Base-by-base conservation (phyloP, 2,329 filamentous ascomycete species). In the Thelonectria rubi region DNA sequence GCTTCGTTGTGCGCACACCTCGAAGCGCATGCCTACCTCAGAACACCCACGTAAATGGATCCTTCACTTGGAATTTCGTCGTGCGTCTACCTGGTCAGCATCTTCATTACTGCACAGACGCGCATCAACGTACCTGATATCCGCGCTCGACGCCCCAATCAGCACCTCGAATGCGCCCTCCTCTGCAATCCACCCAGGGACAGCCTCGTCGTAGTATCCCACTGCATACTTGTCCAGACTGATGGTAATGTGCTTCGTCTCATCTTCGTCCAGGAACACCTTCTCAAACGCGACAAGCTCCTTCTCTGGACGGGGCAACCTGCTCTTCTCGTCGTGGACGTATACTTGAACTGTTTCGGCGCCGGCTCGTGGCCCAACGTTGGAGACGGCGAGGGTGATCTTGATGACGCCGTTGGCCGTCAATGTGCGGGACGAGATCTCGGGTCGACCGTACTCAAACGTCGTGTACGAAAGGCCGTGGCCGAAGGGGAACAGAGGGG, bases 401-500 rank as follows among this genome's bases (percentile, higher is more conserved):
- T 81, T 80, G 58, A 84, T 76, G 1, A 71, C 76, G 50, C 68
- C 76, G 58, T 79, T 66, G 43, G 80, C 69, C 39, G 75, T 67
- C 57, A 85, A 72, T 2, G 78, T 73, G 54, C 75, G 74, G 2
- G 73, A 69, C 67, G 77, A 81, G 55, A 89, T 79, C 3, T 81
- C 81, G 0, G 87, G 82, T 1, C 81, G 78, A 14, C 86, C 86
- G 70, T 91, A 89, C 48, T 83, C 81, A 72, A 93, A 93, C 0
- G 78, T 84, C 0, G 90, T 92, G 74, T 93, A 93, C 0, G 88
- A 90, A 8, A 93, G 81, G 1, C 91, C 90, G 72, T 91, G 89
- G 11, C 91, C 91, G 66, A 93, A 93, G 26, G 88, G 82, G 76
- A 92, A 93, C 0, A 90, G 80, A 0, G 88, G 87, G 5, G 81